These are phyloP conservation scores for Ceratobasidium theobromae DNA, from an alignment of 1,284 basidiomycete species.

Conservation along the genomic window DNA sequence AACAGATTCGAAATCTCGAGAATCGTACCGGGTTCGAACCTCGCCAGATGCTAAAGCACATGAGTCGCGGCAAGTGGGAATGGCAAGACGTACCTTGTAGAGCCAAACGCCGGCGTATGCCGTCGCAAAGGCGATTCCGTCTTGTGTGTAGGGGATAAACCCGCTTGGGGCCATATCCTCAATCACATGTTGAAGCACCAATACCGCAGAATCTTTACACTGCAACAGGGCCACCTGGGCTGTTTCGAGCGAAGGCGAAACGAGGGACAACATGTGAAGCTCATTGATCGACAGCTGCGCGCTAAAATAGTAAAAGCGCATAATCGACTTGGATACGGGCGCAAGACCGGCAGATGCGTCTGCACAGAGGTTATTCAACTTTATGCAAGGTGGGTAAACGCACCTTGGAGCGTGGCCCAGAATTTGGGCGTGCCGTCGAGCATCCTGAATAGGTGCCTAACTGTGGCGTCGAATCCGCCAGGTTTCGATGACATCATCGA, in stretches of 20 bases:
- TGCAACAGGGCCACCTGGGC: not conserved
- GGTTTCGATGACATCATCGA: slow-evolving; percentile 29
- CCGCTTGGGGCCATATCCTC: slow-evolving; percentile 23
- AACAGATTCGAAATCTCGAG: not conserved
- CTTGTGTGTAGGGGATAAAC: slow-evolving; percentile 21
- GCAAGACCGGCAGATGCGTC: slow-evolving; percentile 22
- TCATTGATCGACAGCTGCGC: slow-evolving; percentile 18
- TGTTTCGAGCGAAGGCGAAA: not conserved
- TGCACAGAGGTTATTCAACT: not conserved
- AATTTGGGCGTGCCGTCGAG: slow-evolving; percentile 14
- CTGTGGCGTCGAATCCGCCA: slow-evolving; percentile 12
- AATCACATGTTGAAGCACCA: slow-evolving; percentile 14
- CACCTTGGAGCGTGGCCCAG: slow-evolving; percentile 19
- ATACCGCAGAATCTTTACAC: slow-evolving; percentile 18
- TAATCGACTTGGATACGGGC: slow-evolving; percentile 22
- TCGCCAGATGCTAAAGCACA: slow-evolving; percentile 7
- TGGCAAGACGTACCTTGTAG: slow-evolving; percentile 16
- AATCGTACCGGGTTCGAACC: slow-evolving; percentile 1
- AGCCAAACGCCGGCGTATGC: slow-evolving; percentile 30
- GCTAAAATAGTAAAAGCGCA: slow-evolving; percentile 27
- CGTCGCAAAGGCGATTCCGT: slow-evolving; percentile 20
- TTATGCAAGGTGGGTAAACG: not conserved
- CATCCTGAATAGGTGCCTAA: slow-evolving; percentile 25
- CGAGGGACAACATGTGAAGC: slow-evolving; percentile 22
- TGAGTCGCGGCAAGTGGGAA: not conserved